Conservation (phyloP, 2,329 filamentous ascomycete genomes). For the Sporothrix euskadiensis region DNA sequence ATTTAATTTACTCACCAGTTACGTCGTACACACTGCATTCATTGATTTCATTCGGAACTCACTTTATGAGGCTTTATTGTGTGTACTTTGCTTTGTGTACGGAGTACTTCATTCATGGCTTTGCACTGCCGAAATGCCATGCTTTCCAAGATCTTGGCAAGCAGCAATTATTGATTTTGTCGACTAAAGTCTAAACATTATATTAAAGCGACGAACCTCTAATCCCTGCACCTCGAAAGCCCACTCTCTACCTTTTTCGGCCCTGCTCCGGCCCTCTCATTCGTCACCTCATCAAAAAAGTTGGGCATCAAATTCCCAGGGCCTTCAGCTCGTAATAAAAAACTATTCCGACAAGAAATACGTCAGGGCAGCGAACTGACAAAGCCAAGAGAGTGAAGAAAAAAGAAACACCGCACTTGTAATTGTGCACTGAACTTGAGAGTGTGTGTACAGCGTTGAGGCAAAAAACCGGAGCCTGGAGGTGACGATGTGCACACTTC, state of each 20-base stretch:
- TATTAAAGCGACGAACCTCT: no score
- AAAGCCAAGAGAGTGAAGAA: background rate
- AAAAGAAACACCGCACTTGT: background rate
- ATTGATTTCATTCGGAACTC: background rate
- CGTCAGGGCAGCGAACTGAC: background rate
- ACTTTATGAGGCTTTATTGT: background rate
- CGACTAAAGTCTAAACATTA: background rate
- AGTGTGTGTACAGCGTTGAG: background rate
- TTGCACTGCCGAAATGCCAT: constrained; percentile 30
- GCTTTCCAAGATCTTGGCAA: constrained; percentile 28
- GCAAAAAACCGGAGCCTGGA: constrained; percentile 3
- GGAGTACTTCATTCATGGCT: background rate
- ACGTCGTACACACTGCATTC: background rate
- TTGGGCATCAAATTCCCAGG: no score
- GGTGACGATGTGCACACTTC: background rate
- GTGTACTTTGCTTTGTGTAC: background rate
- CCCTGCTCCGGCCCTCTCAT: no score
- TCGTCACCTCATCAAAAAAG: no score
- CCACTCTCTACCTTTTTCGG: no score
- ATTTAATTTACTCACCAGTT: background rate
- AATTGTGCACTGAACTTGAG: background rate
- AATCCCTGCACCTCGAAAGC: no score
- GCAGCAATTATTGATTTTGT: background rate
- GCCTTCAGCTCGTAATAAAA: no score
- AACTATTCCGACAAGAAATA: background rate